Evolutionary conservation across 2,329 filamentous ascomycete species (phyloP), one percentile per base, ranked within the genome.

Genomic region (Didymella exigua): DNA sequence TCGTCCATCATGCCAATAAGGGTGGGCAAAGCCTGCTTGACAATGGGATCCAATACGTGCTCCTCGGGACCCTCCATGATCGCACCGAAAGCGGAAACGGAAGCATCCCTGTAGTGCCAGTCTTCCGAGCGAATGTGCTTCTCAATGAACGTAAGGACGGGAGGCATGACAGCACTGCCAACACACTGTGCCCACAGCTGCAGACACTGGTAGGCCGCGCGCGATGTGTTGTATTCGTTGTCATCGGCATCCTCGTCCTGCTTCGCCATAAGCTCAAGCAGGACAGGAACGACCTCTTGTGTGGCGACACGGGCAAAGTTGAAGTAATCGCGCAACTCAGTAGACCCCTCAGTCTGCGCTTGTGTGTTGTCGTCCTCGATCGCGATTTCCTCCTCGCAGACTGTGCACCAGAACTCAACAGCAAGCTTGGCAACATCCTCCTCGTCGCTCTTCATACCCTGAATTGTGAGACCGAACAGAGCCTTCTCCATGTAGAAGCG

Each of bases 401-500:
- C 95, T n/a, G 95, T 97, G 82, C 93, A 98, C 95, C 95, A 99
- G 81, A 99, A 99, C 76, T 99, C 95, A 64, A 99, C 92, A 31
- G 95, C 95, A 52, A 99, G 84, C 84, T 99, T 99, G 59, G 95
- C 90, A 49, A 99, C 95, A 74, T 99, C 95, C 77, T 99, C 95
- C 68, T 99, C 95, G 7, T 93, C 89, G 69, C 87, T 96, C 85
- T 96, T 97, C 95, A 99, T 99, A 66, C 95, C 95, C 75, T 96
- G 88, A 61, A 99, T 96, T 33, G 95, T 99, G 34, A 99, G 84
- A 54, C 95, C 95, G 69, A 99, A 99, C 37, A 99, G 84, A 30
- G 95, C 95, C 86, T 98, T 98, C 83, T 99, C 95, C 95, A 99
- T 99, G 82, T 99, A 99, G 79, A 97, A 99, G 70, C 93, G 89